Evolutionary conservation across 2,329 filamentous ascomycete species (phyloP).

Genomic region (Pestalotiopsis fici): DNA sequence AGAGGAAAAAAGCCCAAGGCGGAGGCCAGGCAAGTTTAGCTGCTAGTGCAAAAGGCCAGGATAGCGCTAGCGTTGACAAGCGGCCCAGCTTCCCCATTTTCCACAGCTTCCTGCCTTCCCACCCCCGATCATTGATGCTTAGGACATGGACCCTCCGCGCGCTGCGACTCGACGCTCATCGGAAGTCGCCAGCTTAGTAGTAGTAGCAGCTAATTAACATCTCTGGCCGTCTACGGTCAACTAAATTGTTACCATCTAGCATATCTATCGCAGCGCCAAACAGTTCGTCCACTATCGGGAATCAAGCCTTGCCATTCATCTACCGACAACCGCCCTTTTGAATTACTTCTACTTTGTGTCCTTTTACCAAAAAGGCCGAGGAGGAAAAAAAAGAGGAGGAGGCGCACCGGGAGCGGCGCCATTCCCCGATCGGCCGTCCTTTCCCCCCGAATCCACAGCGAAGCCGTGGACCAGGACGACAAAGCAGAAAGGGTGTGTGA

Average conservation of each 20-base stretch:
- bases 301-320: not conserved
- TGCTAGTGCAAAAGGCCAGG: not conserved
- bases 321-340: not conserved
- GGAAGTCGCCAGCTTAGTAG: not conserved
- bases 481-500: not conserved
- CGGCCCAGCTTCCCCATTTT: not conserved
- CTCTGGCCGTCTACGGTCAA: not conserved
- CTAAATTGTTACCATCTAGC: not conserved
- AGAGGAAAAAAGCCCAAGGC: not conserved
- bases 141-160: not conserved
- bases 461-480: not conserved
- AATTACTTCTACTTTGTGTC: not conserved
- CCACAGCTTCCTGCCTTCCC: not conserved
- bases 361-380: not conserved
- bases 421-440: not conserved
- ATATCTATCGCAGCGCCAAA: not conserved
- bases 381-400: not conserved
- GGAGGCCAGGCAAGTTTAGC: not conserved
- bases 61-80: not conserved
- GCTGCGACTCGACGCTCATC: not conserved
- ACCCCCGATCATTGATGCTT: not conserved
- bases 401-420: not conserved
- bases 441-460: not conserved
- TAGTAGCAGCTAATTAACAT: not conserved
- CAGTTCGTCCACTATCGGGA: not conserved